Base-by-base conservation (phyloP, 1,284 basidiomycete genomes). In the Cutaneotrichosporon sp. region DNA sequence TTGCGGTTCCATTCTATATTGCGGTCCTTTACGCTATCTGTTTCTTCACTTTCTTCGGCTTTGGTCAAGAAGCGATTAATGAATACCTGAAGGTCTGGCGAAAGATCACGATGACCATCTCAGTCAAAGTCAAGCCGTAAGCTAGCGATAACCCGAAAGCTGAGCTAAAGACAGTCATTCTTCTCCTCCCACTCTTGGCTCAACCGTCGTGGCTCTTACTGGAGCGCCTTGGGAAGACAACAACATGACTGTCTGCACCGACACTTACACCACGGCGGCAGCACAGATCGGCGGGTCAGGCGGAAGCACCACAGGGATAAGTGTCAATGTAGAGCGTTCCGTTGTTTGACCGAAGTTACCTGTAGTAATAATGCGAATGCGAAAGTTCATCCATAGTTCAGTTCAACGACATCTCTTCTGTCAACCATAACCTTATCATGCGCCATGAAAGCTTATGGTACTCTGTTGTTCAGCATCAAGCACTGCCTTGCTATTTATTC, bases 41-140 rank as follows among this genome's bases (percentile, higher is more conserved):
- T 15, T 74, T 75, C 54, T 72, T 75, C 58, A 59, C 64, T 8
- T 76, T 75, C 52, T 77, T 77, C 49, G 75, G 75, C 1, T 70
- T 74, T 46, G 66, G 70, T 2, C 65, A 69, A 41, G 72, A 75
- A 23, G 67, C 70, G 0, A 52, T 73, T 14, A 35, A 30, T 1
- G 67, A 69, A 18, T 76, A 76, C 49, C 21, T 60, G 7, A 42
- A 46, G 8, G 4, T 49, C 10, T 52, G 50, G 50, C 13, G 13
- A 9, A 23, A 21, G 17, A 23, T 54, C 15, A 35, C 53, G 43
- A 43, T 26, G 17, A 2, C 30, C 3, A 13, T 54, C 12, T 45
- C 44, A 1, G 20, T 58, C 14, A 36, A 15, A 14, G 45, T 30
- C 23, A 42, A 37, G 20, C 17, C 30, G 51, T 50, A 20, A 45